These are phyloP conservation scores for Porphyrellus sp. DNA, from an alignment of 1,284 basidiomycete species.

Conservation along the genomic window DNA sequence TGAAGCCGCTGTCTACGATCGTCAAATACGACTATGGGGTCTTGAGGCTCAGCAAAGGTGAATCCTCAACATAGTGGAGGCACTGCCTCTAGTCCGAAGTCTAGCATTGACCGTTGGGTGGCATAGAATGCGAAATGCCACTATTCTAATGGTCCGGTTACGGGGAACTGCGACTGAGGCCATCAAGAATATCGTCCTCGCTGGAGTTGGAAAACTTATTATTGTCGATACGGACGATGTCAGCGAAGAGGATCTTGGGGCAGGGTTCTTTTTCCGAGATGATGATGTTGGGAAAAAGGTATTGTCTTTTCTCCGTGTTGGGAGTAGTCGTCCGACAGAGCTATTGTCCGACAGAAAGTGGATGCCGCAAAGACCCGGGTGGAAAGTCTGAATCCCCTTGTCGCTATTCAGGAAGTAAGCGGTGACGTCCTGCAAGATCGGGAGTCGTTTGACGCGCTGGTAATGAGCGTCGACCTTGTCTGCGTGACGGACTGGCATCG, in stretches of 20 bases:
- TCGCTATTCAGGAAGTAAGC: conserved; percentile 70
- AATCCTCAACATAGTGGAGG: conserved; percentile 19
- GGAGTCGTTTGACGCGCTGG: conserved; percentile 55
- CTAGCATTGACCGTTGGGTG: conserved; percentile 8
- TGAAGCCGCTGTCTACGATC: conserved; percentile 89
- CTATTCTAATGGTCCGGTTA: conserved; percentile 82
- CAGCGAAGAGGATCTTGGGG: conserved; percentile 78
- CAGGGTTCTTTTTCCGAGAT: conserved; percentile 93
- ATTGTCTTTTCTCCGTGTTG: conserved; percentile 32
- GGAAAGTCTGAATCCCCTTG: conserved; percentile 88
- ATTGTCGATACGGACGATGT: conserved; percentile 65
- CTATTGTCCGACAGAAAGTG: conserved; percentile 58
- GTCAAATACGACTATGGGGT: conserved; percentile 97
- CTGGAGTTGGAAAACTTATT: conserved; percentile 71
- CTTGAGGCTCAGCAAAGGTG: conserved; percentile 95
- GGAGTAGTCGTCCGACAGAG: conserved; percentile 37
- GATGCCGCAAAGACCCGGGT: conserved; percentile 82
- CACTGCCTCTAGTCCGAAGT: background rate
- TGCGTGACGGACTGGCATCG: conserved; percentile 78
- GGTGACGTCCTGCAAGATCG: conserved; percentile 48
- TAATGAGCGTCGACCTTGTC: conserved; percentile 73
- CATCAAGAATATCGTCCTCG: conserved; percentile 90
- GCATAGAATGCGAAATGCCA: conserved; percentile 87
- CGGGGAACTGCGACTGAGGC: conserved; percentile 90
- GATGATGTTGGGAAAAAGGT: conserved; percentile 89